Evolutionary conservation across 2,329 filamentous ascomycete species (phyloP).

Genomic region (Phialophora macrospora): DNA sequence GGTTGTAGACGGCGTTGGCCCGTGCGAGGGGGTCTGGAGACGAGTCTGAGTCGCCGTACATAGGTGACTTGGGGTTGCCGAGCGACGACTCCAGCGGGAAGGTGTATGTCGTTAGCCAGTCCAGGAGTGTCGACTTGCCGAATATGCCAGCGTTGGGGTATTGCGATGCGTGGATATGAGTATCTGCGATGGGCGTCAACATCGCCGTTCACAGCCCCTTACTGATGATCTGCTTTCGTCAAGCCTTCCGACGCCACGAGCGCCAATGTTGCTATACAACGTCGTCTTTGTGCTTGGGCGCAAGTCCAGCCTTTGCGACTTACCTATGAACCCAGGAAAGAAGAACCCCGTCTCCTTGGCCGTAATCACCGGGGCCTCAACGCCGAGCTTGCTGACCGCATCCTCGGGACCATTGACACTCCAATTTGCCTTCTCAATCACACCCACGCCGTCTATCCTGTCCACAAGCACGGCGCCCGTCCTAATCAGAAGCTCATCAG

Average conservation of each 20-base stretch:
- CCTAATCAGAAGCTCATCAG: slow-evolving; percentile 34
- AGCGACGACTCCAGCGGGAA: slow-evolving; percentile 89
- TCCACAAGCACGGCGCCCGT: slow-evolving; percentile 38
- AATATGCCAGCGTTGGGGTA: slow-evolving; percentile 95
- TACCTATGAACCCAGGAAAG: slow-evolving; percentile 45
- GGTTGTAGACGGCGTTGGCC: slow-evolving; percentile 74
- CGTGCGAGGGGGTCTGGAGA: slow-evolving; percentile 55
- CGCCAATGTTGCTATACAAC: not conserved
- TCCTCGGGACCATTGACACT: slow-evolving; percentile 31
- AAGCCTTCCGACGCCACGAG: not conserved
- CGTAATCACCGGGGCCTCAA: slow-evolving; percentile 33
- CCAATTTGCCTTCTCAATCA: slow-evolving; percentile 37
- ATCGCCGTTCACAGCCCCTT: slow-evolving; percentile 1
- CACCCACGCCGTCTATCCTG: slow-evolving; percentile 32
- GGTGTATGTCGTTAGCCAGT: slow-evolving; percentile 93
- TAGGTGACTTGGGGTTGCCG: slow-evolving; percentile 43
- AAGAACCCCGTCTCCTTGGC: slow-evolving; percentile 29
- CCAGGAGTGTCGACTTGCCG: slow-evolving; percentile 86
- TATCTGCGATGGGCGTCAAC: slow-evolving; percentile 63
- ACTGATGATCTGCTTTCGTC: not conserved
- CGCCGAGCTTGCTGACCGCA: slow-evolving; percentile 32
- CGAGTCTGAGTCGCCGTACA: slow-evolving; percentile 40
- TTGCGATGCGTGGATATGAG: slow-evolving; percentile 92
- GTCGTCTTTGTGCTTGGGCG: not conserved
- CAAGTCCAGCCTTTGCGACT: not conserved